Evolutionary conservation across 352 stramenopile species (phyloP).

Genomic region (Phytophthora chlamydospora): DNA sequence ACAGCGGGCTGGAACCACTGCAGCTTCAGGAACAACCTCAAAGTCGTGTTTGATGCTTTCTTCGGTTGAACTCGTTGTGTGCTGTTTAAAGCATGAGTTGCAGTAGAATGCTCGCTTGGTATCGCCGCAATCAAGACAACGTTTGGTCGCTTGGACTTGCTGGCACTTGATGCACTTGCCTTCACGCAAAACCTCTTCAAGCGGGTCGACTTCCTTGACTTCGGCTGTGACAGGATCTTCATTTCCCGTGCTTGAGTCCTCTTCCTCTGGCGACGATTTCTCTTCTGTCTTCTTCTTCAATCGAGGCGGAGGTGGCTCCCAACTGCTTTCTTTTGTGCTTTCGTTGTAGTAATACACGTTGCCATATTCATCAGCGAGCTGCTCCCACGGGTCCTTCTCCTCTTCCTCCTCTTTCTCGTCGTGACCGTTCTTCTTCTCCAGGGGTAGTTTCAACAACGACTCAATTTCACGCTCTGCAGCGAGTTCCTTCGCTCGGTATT

Average conservation of each 20-base stretch:
- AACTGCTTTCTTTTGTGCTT: slow-evolving; percentile 52
- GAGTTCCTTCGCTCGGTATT: slow-evolving; percentile 51
- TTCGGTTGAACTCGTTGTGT: slow-evolving; percentile 35
- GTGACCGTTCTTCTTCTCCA: neutral
- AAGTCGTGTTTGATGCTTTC: slow-evolving; percentile 61
- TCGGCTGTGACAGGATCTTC: slow-evolving; percentile 3
- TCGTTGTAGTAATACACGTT: slow-evolving; percentile 78
- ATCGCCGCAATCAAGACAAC: slow-evolving; percentile 61
- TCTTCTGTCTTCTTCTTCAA: slow-evolving; percentile 2
- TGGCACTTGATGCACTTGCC: slow-evolving; percentile 52
- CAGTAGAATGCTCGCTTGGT: slow-evolving; percentile 43
- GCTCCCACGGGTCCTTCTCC: slow-evolving; percentile 33
- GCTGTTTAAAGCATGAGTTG: slow-evolving; percentile 54
- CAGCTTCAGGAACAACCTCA: slow-evolving; percentile 41
- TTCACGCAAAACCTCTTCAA: slow-evolving; percentile 21
- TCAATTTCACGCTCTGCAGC: slow-evolving; percentile 41
- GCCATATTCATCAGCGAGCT: slow-evolving; percentile 47
- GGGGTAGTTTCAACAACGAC: slow-evolving; percentile 13
- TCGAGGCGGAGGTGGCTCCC: slow-evolving; percentile 43
- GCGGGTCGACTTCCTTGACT: slow-evolving; percentile 18
- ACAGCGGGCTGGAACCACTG: slow-evolving; percentile 31
- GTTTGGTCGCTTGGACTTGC: slow-evolving; percentile 41
- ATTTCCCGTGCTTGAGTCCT: neutral
- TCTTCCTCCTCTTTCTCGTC: slow-evolving; percentile 15
- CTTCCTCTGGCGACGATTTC: slow-evolving; percentile 12